phyloP scores from a whole-genome alignment of 2,329 filamentous ascomycete species.

The Phialocephala sp. region DNA sequence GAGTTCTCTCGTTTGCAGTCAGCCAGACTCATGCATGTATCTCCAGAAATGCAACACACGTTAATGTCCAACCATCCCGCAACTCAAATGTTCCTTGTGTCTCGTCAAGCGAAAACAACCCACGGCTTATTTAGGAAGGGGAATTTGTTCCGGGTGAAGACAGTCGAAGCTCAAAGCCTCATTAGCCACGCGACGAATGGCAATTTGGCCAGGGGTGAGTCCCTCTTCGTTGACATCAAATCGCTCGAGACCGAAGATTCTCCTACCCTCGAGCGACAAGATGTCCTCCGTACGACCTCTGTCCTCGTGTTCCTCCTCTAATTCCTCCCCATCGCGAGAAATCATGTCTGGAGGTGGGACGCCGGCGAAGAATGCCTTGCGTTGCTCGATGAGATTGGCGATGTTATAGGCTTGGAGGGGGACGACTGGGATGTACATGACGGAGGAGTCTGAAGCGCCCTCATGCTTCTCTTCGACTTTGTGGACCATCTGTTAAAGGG shows the following conservation, averaged over 20 bases:
- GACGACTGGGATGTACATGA: slow-evolving; percentile 59
- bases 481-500: slow-evolving; percentile 18
- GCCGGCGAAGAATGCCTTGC: slow-evolving; percentile 71
- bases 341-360: slow-evolving; percentile 73
- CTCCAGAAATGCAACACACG: background rate
- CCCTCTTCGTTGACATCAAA: slow-evolving; percentile 23
- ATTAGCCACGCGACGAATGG: slow-evolving; percentile 20
- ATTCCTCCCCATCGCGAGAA: slow-evolving; percentile 67
- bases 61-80: background rate
- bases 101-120: background rate
- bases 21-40: background rate
- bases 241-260: slow-evolving; percentile 19
- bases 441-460: slow-evolving; percentile 20
- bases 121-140: no score
- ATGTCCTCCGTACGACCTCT: slow-evolving; percentile 20
- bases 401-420: slow-evolving; percentile 78
- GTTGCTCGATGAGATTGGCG: slow-evolving; percentile 71
- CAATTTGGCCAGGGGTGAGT: slow-evolving; percentile 17
- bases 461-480: slow-evolving; percentile 20
- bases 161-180: slow-evolving; percentile 7
- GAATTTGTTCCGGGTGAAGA: background rate
- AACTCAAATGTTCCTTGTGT: background rate
- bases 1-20: background rate
- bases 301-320: slow-evolving; percentile 20
- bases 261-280: slow-evolving; percentile 16